Evolutionary conservation across 2,329 filamentous ascomycete species (phyloP).

Genomic region (Fusarium sp.): DNA sequence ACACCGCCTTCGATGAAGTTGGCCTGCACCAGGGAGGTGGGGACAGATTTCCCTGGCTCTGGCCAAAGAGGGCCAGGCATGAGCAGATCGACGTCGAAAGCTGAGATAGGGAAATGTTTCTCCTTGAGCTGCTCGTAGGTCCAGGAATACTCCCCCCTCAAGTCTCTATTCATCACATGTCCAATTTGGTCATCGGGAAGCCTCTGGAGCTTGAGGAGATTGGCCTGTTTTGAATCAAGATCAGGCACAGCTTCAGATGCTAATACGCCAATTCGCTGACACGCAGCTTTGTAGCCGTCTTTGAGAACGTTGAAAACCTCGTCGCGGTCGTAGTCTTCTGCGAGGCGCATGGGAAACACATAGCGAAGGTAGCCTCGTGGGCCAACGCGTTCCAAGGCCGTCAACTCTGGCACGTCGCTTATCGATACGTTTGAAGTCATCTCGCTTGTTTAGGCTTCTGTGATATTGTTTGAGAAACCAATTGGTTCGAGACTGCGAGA

Average conservation of each 20-base stretch:
- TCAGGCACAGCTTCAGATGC: conserved; percentile 27
- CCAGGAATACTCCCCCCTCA: conserved; percentile 4
- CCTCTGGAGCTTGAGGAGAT: conserved; percentile 18
- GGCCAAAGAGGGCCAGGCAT: conserved; percentile 25
- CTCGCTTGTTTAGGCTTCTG: not conserved
- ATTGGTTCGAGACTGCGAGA: too few species aligned
- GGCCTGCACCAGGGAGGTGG: conserved; percentile 16
- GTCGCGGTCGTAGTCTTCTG: not conserved
- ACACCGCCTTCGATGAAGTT: conserved; percentile 31
- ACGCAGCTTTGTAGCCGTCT: conserved; percentile 12
- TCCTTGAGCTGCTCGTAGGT: conserved; percentile 16
- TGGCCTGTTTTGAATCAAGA: conserved; percentile 13
- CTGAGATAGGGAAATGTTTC: conserved; percentile 18
- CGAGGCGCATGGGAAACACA: conserved; percentile 19
- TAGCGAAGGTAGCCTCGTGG: conserved; percentile 33
- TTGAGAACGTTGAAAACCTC: conserved; percentile 1
- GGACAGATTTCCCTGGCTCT: not conserved
- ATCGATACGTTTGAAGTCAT: not conserved
- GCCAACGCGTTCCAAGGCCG: conserved; percentile 18
- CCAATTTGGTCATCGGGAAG: conserved; percentile 3
- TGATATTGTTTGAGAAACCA: too few species aligned
- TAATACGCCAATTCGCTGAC: conserved; percentile 12
- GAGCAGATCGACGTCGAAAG: conserved; percentile 18
- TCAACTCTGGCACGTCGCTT: conserved; percentile 12
- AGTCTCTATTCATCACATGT: not conserved